These are phyloP conservation scores for Phialophora expanda DNA, from an alignment of 2,329 filamentous ascomycete species.

Conservation along the genomic window DNA sequence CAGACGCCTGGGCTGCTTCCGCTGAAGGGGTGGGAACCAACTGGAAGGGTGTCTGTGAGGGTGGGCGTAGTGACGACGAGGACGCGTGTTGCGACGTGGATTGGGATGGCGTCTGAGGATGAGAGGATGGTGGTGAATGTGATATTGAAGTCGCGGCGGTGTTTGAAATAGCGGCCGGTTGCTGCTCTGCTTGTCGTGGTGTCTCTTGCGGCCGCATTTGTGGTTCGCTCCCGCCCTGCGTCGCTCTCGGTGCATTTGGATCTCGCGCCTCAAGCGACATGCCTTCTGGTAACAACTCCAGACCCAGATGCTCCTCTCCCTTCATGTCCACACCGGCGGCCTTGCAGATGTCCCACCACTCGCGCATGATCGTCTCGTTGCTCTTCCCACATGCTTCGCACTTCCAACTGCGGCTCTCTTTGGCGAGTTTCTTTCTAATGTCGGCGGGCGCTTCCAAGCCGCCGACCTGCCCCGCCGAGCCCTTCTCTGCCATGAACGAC, in stretches of 20 bases:
- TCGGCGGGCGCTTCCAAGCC: slow-evolving; percentile 77
- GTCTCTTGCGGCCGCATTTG: background rate
- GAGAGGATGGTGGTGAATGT: background rate
- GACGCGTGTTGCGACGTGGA: background rate
- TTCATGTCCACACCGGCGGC: slow-evolving; percentile 52
- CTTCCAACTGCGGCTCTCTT: slow-evolving; percentile 67
- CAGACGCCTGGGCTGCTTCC: slow-evolving; percentile 31
- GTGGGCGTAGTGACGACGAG: slow-evolving; percentile 3
- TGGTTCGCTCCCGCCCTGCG: slow-evolving; percentile 4
- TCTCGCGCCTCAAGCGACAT: slow-evolving; percentile 73
- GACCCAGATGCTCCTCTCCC: slow-evolving; percentile 45
- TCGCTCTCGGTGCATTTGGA: slow-evolving; percentile 42
- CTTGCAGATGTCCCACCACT: slow-evolving; percentile 65
- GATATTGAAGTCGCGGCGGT: background rate
- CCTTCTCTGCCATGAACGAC: slow-evolving; percentile 89
- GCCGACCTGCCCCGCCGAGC: slow-evolving; percentile 81
- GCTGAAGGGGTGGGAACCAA: slow-evolving; percentile 33
- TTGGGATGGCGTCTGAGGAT: background rate
- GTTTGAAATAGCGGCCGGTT: background rate
- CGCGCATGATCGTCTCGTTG: slow-evolving; percentile 75
- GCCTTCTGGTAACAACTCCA: slow-evolving; percentile 59
- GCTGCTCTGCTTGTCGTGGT: background rate
- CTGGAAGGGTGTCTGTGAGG: slow-evolving; percentile 41
- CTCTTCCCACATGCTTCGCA: slow-evolving; percentile 73
- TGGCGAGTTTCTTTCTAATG: slow-evolving; percentile 71